Percentiles rank a stretch among this genome's conserved stretches.
Evolutionary conservation across 2,329 filamentous ascomycete species (phyloP).

Genomic region (Exophiala mesophila): DNA sequence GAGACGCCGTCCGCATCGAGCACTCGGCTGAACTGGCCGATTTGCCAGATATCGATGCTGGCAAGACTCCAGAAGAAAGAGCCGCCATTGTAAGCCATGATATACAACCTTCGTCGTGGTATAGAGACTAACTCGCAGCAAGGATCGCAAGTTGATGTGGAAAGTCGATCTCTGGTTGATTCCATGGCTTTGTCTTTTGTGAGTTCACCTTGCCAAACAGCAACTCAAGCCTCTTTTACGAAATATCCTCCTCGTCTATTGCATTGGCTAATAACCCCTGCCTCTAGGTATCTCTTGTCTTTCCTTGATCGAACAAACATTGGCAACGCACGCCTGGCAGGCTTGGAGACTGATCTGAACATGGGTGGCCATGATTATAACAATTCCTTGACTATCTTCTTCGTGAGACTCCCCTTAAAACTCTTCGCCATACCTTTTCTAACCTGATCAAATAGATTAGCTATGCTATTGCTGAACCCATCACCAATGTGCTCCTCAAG

Average conservation of each 20-base stretch:
- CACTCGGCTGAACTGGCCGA: conserved; percentile 11
- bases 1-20: conserved; percentile 6
- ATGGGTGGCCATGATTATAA: conserved; percentile 25
- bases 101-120: not conserved
- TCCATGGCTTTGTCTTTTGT: conserved; percentile 24
- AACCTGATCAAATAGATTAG: conserved; percentile 68
- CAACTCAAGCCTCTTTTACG: too few relatives aligned
- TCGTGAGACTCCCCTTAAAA: conserved; percentile 29
- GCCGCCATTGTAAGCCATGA: conserved; percentile 50
- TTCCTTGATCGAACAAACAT: conserved; percentile 35
- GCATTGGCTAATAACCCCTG: too few relatives aligned
- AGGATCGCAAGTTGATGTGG: conserved; percentile 41
- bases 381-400: conserved; percentile 62
- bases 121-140: not conserved
- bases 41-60: conserved; percentile 55
- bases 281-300: conserved; percentile 25
- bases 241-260: too few relatives aligned
- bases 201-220: too few relatives aligned
- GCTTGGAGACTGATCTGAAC: conserved; percentile 27
- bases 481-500: conserved; percentile 78
- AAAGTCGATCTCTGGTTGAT: conserved; percentile 22
- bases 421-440: conserved; percentile 51
- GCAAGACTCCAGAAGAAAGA: conserved; percentile 58
- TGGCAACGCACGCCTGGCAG: conserved; percentile 33
- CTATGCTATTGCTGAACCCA: conserved; percentile 68